Evolutionary conservation across 768 basidiomycete genomes (phyloP).

Genomic region (Ephemerocybe angulata): DNA sequence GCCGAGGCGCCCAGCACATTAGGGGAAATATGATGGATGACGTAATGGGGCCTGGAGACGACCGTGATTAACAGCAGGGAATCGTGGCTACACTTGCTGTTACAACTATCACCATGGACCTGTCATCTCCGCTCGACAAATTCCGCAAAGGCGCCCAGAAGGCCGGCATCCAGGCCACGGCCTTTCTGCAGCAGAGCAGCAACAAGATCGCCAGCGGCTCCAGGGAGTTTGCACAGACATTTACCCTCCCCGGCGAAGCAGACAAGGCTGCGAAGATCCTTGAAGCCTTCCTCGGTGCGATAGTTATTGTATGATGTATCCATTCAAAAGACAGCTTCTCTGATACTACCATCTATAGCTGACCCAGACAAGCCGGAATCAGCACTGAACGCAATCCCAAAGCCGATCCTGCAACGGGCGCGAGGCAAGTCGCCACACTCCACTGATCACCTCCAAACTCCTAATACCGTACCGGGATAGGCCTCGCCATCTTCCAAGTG

Average conservation of each 20-base stretch:
- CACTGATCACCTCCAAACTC: slow-evolving; percentile 2
- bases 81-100: too few relatives aligned
- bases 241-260: slow-evolving; percentile 87
- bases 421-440: slow-evolving; percentile 53
- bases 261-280: slow-evolving; percentile 93
- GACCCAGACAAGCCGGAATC: slow-evolving; percentile 84
- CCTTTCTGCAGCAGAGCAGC: slow-evolving; percentile 65
- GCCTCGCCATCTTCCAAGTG: slow-evolving; percentile 92
- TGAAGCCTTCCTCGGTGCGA: slow-evolving; percentile 81
- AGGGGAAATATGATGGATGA: too few relatives aligned
- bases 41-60: too few relatives aligned
- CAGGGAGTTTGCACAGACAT: slow-evolving; percentile 76
- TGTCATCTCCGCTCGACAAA: slow-evolving; percentile 73
- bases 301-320: slow-evolving; percentile 2
- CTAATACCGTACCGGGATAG: slow-evolving; percentile 35
- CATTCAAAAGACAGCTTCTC: background rate
- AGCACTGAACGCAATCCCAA: slow-evolving; percentile 91
- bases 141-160: slow-evolving; percentile 78
- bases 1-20: too few relatives aligned
- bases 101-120: too few relatives aligned
- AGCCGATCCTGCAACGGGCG: slow-evolving; percentile 84
- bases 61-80: too few relatives aligned
- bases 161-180: slow-evolving; percentile 75
- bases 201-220: slow-evolving; percentile 72
- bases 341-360: slow-evolving; percentile 42